A percentile compares a stretch with the other conserved stretches of the same genome.
Evolutionary conservation across 2,329 filamentous ascomycete species (phyloP).

Genomic region (Penicillium sp.): DNA sequence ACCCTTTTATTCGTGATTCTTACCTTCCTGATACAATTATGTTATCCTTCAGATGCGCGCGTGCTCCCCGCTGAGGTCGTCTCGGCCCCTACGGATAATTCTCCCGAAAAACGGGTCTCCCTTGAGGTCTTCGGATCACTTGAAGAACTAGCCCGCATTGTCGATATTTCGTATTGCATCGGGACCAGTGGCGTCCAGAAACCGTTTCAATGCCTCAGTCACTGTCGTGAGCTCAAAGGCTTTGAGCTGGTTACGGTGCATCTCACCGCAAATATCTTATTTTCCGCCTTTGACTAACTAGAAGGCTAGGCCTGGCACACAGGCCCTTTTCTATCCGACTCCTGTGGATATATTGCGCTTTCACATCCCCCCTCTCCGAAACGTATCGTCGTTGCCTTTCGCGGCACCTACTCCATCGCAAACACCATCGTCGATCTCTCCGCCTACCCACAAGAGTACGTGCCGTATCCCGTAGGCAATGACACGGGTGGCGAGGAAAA

Average conservation of each 20-base stretch:
- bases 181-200: constrained; percentile 79
- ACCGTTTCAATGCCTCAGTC: constrained; percentile 84
- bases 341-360: constrained; percentile 91
- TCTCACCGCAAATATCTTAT: background rate
- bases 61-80: constrained; percentile 2
- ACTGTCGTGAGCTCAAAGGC: constrained; percentile 80
- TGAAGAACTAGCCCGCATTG: constrained; percentile 85
- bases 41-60: constrained; percentile 2
- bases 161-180: constrained; percentile 94
- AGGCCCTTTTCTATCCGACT: constrained; percentile 82
- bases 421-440: constrained; percentile 91
- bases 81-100: background rate
- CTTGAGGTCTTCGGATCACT: constrained; percentile 74
- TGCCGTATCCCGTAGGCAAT: constrained; percentile 72
- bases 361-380: constrained; percentile 67
- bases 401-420: constrained; percentile 90
- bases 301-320: constrained; percentile 77
- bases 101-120: constrained; percentile 52
- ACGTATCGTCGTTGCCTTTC: constrained; percentile 83
- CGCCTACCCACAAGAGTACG: constrained; percentile 86
- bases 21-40: constrained; percentile 4
- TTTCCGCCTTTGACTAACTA: background rate
- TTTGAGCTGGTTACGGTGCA: constrained; percentile 73
- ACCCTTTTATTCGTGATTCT: background rate
- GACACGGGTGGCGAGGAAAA: constrained; percentile 35